Percentiles rank a stretch among this genome's conserved stretches.
phyloP scores from a whole-genome alignment of 1,139 yeast genomes.

The Wickerhamomyces sp. region DNA sequence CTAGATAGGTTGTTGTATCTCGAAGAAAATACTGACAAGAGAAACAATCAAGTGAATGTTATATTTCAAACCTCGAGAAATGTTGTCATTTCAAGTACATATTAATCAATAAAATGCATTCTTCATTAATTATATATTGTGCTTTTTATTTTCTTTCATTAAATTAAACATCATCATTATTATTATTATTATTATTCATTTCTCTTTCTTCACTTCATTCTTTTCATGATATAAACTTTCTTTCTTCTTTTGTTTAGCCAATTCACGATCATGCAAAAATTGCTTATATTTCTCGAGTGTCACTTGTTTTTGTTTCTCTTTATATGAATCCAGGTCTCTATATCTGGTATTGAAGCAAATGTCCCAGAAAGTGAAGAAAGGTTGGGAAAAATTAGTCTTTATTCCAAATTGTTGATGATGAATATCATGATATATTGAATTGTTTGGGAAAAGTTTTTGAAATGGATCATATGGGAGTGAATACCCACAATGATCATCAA shows the following conservation, averaged over 20 bases:
- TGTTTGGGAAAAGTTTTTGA: slow-evolving; percentile 87
- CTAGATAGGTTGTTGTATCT: background rate
- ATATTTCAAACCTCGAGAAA: background rate
- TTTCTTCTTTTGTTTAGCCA: slow-evolving; percentile 22
- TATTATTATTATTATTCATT: background rate
- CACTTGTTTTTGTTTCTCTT: slow-evolving; percentile 49
- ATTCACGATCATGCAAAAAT: slow-evolving; percentile 45
- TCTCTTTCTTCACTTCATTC: background rate
- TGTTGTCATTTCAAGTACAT: background rate
- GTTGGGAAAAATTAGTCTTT: slow-evolving; percentile 92
- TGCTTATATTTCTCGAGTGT: slow-evolving; percentile 59
- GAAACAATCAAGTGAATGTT: no score
- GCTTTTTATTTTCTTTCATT: no score
- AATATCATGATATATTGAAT: slow-evolving; percentile 92
- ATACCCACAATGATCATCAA: slow-evolving; percentile 97
- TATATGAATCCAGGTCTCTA: slow-evolving; percentile 58
- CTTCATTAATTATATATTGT: no score
- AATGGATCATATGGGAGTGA: slow-evolving; percentile 86
- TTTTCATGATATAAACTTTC: slow-evolving; percentile 9
- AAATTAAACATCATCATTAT: no score
- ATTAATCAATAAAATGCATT: no score
- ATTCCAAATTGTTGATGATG: slow-evolving; percentile 97
- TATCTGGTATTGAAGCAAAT: slow-evolving; percentile 64
- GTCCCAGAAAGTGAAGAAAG: slow-evolving; percentile 96
- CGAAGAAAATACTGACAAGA: background rate